Evolutionary conservation across 2,329 filamentous ascomycete genomes (phyloP), one percentile per base, ranked within the genome.

Genomic region (Verticillium longisporum): DNA sequence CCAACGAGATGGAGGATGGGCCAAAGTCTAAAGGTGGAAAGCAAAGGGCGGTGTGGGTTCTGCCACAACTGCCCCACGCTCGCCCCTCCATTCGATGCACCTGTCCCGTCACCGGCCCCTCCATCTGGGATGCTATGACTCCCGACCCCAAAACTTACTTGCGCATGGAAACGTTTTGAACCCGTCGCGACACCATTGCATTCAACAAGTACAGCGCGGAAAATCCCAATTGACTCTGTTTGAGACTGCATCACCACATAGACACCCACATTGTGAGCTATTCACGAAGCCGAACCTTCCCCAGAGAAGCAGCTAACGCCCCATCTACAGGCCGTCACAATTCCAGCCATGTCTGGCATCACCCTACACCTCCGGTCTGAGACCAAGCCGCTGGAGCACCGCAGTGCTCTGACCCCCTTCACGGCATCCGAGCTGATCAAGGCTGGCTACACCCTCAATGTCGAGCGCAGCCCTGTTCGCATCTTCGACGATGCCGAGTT

Each of bases 361-460:
- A 60, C 69, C 57, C 70, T 84, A 66, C 85, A 82, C 70, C 76
- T 85, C 63, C 81, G 83, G 63, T 80, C 83, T 63, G 83, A 86
- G 74, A 82, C 81, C 68, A 86, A 85, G 80, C 80, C 80, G 61
- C 77, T 81, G 62, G 82, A 84, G 75, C 81, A 81, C 69, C 80
- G 82, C 62, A 82, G 81, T 62, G 77, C 79, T 58, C 73, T 73
- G 59, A 71, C 75, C 11, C 74, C 75, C 32, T 67, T 69, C 32
- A 75, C 74, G 5, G 76, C 83, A 66, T 85, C 87, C 74, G 79
- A 80, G 59, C 82, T 91, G 59, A 77, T 90, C 60, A 82, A 89
- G 65, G 87, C 87, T 50, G 88, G 88, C 63, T 91, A 90, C 72
- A 79, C 80, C 31, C 81, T 92, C 67, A 83, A 83, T 57, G 84